Evolutionary conservation across 345 rosid genomes (phyloP).

Genomic region (Rhodamnia rubescens): DNA sequence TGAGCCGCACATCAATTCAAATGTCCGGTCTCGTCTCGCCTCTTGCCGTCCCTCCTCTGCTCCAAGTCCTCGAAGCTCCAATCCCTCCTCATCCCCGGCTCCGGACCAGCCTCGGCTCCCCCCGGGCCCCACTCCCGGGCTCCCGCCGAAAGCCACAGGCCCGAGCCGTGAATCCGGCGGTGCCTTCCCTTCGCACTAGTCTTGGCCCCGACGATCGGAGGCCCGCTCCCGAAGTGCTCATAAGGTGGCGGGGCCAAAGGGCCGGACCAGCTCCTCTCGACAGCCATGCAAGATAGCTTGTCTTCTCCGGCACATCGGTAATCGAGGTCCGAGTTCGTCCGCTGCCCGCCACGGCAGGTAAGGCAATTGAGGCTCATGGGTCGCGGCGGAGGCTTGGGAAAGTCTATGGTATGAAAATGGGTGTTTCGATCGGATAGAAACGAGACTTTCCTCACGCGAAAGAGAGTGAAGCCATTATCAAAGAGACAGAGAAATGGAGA

Average conservation of each 20-base stretch:
- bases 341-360: neutral
- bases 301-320: neutral
- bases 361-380: slow-evolving; percentile 5
- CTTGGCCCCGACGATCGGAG: neutral
- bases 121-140: neutral
- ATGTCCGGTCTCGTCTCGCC: neutral
- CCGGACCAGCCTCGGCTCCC: slow-evolving; percentile 3
- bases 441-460: neutral
- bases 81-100: slow-evolving; percentile 5
- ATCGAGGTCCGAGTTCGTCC: neutral
- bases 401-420: neutral
- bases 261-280: neutral
- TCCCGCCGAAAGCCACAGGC: neutral
- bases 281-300: neutral
- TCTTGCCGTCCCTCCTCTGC: neutral
- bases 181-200: neutral
- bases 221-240: neutral
- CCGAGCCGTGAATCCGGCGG: neutral
- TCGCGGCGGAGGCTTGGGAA: neutral
- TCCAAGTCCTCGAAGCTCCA: slow-evolving; percentile 6
- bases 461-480: neutral
- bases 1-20: neutral
- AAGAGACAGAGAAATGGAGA: neutral
- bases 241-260: neutral
- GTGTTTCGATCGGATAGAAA: neutral